Evolutionary conservation across 106 monocot genomes (phyloP).

Genomic region (Dendrobium chrysotoxum): DNA sequence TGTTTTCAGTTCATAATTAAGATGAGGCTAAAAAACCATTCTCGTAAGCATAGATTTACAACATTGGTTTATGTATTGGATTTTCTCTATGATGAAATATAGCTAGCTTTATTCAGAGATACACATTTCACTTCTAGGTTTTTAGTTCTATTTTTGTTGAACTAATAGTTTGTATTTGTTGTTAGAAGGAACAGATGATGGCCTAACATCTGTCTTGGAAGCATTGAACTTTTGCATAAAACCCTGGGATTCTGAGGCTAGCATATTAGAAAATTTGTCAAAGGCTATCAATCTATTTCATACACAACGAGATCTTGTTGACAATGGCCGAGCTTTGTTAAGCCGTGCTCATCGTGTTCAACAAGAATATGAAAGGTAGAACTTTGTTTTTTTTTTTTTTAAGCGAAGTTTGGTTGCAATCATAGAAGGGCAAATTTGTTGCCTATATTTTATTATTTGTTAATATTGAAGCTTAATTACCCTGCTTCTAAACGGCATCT

Average conservation of each 20-base stretch:
- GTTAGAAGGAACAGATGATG: slow-evolving; percentile 62
- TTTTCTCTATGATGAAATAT: not conserved
- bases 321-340: slow-evolving; percentile 74
- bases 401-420: not conserved
- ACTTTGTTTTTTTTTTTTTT: not conserved
- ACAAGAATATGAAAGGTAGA: slow-evolving; percentile 83
- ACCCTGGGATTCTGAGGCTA: slow-evolving; percentile 83
- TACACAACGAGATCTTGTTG: slow-evolving; percentile 62
- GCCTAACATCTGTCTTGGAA: slow-evolving; percentile 66
- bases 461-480: not conserved
- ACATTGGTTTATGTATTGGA: not conserved
- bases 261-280: slow-evolving; percentile 81
- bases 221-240: slow-evolving; percentile 85
- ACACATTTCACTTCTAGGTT: not conserved
- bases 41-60: not conserved
- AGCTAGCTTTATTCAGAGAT: not conserved
- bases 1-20: not conserved
- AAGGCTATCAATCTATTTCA: slow-evolving; percentile 78
- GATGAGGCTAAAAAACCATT: not conserved
- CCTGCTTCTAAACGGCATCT: not conserved
- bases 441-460: not conserved
- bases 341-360: slow-evolving; percentile 76
- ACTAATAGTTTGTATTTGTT: not conserved
- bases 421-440: not conserved
- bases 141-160: not conserved